Evolutionary conservation across 2,329 filamentous ascomycete species (phyloP), one percentile per base, ranked within the genome.

Genomic region (Hypoxylon sp.): DNA sequence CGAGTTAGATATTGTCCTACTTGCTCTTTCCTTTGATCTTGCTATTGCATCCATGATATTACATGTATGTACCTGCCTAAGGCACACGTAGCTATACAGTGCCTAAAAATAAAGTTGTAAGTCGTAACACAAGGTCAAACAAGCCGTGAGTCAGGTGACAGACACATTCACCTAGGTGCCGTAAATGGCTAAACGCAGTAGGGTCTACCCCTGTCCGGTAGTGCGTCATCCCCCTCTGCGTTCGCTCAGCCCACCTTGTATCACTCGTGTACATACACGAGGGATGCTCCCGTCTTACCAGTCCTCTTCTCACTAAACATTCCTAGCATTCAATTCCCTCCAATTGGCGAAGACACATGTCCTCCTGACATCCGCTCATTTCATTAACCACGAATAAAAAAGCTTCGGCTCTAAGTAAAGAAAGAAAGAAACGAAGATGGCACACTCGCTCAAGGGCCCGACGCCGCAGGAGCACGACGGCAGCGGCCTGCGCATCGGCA

Each of bases 401-500:
- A 8, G 47, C 27, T 37, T 5, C 37, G 14, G 21, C 19, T 25
- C 34, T 4, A 30, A 29, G 19, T 8, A 23, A n/a, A 21, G 8
- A 47, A 27, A 43, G 32, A 43, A 56, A 19, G 9, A 32, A 27
- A n/a, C 61, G 19, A 32, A 45, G 52, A 76, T 74, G 65, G 82
- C 84, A 79, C 82, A 83, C 63, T 74, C 76, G 25, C 78, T 85
- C 78, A 88, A 88, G 74, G 85, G 85, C 63, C 86, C 86, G n/a
- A 81, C 81, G 69, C 81, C 82, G 57, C 81, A 88, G 77, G 81
- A 85, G 73, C 84, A 88, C 79, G 84, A 90, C 77, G 91, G 92
- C 79, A 88, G 88, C 74, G 84, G 83, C 75, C 88, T 99, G 70
- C 93, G 96, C 77, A 90, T 99, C 77, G 95, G 92, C 77, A 98